Conservation (phyloP, 768 basidiomycete species). For the Lepiota venenata region DNA sequence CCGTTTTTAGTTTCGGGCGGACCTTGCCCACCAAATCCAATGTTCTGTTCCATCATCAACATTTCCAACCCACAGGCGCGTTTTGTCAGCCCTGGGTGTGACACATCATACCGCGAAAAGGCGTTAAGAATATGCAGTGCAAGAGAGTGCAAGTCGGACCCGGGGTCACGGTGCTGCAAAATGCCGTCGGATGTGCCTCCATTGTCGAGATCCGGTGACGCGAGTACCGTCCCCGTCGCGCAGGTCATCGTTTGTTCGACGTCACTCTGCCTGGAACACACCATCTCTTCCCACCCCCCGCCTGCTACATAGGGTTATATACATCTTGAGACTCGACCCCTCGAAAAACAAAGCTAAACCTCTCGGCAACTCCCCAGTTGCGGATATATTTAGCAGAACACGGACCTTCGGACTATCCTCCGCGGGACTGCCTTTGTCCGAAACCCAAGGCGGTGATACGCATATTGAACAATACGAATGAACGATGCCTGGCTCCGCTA, state of each 20-base stretch:
- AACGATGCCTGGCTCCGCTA: neutral
- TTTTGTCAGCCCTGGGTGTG: neutral
- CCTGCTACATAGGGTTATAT: too few species aligned
- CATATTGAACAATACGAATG: neutral
- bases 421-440: too few species aligned
- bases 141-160: neutral
- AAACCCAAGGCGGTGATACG: too few species aligned
- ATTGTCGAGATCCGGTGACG: constrained; percentile 1
- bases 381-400: too few species aligned
- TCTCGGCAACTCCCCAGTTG: too few species aligned
- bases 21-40: neutral
- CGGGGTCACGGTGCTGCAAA: neutral
- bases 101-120: neutral
- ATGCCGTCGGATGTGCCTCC: constrained; percentile 3
- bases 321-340: neutral
- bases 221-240: neutral
- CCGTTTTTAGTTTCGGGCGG: constrained; percentile 2
- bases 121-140: neutral
- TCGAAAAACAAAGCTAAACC: too few species aligned
- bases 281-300: neutral
- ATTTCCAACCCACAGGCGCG: neutral
- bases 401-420: too few species aligned
- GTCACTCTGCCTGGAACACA: too few species aligned
- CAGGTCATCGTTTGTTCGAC: too few species aligned
- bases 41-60: neutral